Evolutionary conservation across 1,139 yeast genomes (phyloP).

Genomic region (Debaryomyces nepalensis): DNA sequence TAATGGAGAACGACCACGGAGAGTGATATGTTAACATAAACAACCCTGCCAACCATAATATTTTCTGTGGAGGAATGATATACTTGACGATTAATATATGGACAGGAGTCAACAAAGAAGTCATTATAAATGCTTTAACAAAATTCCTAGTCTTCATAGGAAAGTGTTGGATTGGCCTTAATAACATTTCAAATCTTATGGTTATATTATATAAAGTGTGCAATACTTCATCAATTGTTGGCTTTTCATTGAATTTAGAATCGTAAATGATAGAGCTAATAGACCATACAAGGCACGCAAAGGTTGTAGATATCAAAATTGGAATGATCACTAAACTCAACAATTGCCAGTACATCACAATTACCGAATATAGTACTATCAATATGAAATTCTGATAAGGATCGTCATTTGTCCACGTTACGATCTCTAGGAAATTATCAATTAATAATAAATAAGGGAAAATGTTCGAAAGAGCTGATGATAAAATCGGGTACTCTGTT

Average conservation of each 20-base stretch:
- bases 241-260: constrained; percentile 49
- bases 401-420: constrained; percentile 62
- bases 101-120: constrained; percentile 50
- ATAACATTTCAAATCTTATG: constrained; percentile 47
- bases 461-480: constrained; percentile 50
- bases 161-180: constrained; percentile 45
- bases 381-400: constrained; percentile 53
- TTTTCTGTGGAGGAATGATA: constrained; percentile 41
- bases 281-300: constrained; percentile 52
- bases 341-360: constrained; percentile 51
- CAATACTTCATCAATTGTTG: constrained; percentile 62
- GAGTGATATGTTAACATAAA: constrained; percentile 55
- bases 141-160: constrained; percentile 32
- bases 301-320: constrained; percentile 34
- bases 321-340: constrained; percentile 46
- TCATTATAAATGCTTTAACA: constrained; percentile 36
- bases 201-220: constrained; percentile 56
- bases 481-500: constrained; percentile 50
- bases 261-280: constrained; percentile 49
- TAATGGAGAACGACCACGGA: constrained; percentile 54
- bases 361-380: constrained; percentile 42
- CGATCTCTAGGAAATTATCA: constrained; percentile 48
- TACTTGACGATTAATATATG: constrained; percentile 44
- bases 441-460: constrained; percentile 53
- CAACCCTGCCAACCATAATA: constrained; percentile 43